These are phyloP conservation scores for Aphanomyces cochlioides DNA, from an alignment of 352 stramenopile genomes.

Conservation along the genomic window DNA sequence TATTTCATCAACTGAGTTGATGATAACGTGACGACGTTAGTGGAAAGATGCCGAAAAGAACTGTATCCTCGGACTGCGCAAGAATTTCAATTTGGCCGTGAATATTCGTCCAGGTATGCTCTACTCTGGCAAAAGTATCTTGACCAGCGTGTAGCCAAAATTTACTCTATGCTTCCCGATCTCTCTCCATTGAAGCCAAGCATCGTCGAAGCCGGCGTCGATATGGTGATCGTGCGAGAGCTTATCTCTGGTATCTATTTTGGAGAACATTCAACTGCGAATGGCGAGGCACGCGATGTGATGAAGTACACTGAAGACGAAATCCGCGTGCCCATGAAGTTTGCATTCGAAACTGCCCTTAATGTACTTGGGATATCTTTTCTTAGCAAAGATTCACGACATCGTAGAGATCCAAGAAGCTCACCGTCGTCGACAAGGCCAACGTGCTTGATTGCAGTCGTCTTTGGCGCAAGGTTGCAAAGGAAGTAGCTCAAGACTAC, in stretches of 20 bases:
- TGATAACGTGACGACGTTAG: slow-evolving; percentile 27
- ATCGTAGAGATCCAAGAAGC: slow-evolving; percentile 86
- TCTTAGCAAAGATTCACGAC: not conserved
- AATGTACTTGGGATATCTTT: slow-evolving; percentile 45
- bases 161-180: slow-evolving; percentile 96
- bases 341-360: slow-evolving; percentile 79
- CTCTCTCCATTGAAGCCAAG: slow-evolving; percentile 96
- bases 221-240: slow-evolving; percentile 99
- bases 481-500: slow-evolving; percentile 88
- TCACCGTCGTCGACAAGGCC: slow-evolving; percentile 98
- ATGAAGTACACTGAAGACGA: slow-evolving; percentile 98
- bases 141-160: slow-evolving; percentile 80
- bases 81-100: slow-evolving; percentile 96
- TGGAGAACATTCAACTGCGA: slow-evolving; percentile 80
- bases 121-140: not conserved
- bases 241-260: slow-evolving; percentile 99
- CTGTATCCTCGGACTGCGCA: slow-evolving; percentile 96
- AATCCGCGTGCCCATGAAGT: slow-evolving; percentile 78
- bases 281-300: slow-evolving; percentile 84
- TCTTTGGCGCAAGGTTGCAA: slow-evolving; percentile 90
- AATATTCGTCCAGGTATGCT: slow-evolving; percentile 90
- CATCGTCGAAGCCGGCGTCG: slow-evolving; percentile 93
- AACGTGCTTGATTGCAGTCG: slow-evolving; percentile 97
- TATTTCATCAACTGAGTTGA: not conserved
- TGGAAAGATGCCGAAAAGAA: slow-evolving; percentile 93